Evolutionary conservation across 257 asterid species (phyloP), one percentile per base, ranked within the genome.

Genomic region (Asclepias syriaca): DNA sequence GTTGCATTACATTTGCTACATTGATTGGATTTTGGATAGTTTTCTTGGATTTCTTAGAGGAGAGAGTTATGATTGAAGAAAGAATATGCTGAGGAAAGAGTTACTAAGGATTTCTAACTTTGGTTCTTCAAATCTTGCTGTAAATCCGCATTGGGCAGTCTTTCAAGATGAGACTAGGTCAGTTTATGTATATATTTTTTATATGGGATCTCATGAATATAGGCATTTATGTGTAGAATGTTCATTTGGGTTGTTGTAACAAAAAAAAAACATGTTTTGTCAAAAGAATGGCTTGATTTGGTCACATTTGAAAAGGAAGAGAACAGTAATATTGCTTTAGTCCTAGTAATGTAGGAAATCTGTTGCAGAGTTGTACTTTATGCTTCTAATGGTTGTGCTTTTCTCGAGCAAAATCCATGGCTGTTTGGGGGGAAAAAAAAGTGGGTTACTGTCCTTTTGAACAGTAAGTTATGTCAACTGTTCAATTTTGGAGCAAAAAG

Each of bases 131-230:
- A 63, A 70, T 76, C 64, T 79, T 71, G 72, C 68, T 74, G 71
- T 29, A 54, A 57, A 60, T 74, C 79, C 24, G 49, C 79, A 69
- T 65, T 69, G 78, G 66, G 71, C 73, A 59, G 71, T 51, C 71
- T 64, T 74, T 67, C 75, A 81, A 77, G 78, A 90, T 90, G 96
- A 86, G 88, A 75, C 77, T 77, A 48, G 96, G 96, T 87, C 72
- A 80, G 87, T 77, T 75, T 5, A 43, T 43, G 6, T 43, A 40
- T 40, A 40, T 40, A 40, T 40, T 6, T 8, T 6, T 27, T 19
- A 11, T 54, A 9, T 48, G 49, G 14, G n/a, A 12, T 40, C 27
- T 5, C 65, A 55, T 1, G 0, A 13, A 0, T 2, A 8, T 57
- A 14, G 1, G 10, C 13, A 16, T 43, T 34, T 32, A 1, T 14